A percentile compares a stretch with the other conserved stretches of the same genome.
Evolutionary conservation across 768 basidiomycete genomes (phyloP).

Genomic region (Boletus eberwhitei): DNA sequence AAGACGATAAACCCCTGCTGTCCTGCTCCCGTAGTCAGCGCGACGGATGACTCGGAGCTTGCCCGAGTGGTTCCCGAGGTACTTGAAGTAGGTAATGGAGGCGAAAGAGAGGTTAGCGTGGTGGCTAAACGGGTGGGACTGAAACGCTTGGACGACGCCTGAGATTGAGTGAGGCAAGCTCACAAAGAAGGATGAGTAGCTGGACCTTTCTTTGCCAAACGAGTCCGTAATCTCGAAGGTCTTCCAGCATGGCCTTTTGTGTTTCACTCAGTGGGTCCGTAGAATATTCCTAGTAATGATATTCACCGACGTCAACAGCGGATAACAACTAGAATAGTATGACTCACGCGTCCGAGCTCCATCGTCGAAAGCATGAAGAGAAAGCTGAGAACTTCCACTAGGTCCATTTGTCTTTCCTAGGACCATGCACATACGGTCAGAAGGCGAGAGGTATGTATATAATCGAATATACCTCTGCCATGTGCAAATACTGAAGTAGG

Average conservation of each 20-base stretch:
- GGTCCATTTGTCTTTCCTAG: slow-evolving; percentile 85
- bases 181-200: slow-evolving; percentile 16
- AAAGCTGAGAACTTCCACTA: slow-evolving; percentile 90
- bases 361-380: slow-evolving; percentile 97
- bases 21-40: slow-evolving; percentile 48
- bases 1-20: slow-evolving; percentile 92
- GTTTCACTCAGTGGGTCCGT: slow-evolving; percentile 75
- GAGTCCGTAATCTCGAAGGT: slow-evolving; percentile 92
- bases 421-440: slow-evolving; percentile 12
- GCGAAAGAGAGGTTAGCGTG: slow-evolving; percentile 87
- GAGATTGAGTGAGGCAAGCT: slow-evolving; percentile 13
- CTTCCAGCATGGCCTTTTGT: slow-evolving; percentile 84
- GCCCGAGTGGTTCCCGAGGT: slow-evolving; percentile 18
- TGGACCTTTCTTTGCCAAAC: slow-evolving; percentile 80
- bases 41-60: slow-evolving; percentile 19
- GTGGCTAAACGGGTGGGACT: slow-evolving; percentile 94
- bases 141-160: slow-evolving; percentile 78
- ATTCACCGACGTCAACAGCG: not conserved
- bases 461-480: slow-evolving; percentile 63
- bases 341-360: slow-evolving; percentile 82
- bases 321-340: not conserved
- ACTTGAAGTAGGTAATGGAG: slow-evolving; percentile 63
- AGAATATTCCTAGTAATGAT: slow-evolving; percentile 71
- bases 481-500: slow-evolving; percentile 82
- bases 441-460: slow-evolving; percentile 1